A percentile compares a stretch with the other conserved stretches of the same genome.
Conservation (phyloP, 305 asterid genomes). For the Solanum aculeatissimum region DNA sequence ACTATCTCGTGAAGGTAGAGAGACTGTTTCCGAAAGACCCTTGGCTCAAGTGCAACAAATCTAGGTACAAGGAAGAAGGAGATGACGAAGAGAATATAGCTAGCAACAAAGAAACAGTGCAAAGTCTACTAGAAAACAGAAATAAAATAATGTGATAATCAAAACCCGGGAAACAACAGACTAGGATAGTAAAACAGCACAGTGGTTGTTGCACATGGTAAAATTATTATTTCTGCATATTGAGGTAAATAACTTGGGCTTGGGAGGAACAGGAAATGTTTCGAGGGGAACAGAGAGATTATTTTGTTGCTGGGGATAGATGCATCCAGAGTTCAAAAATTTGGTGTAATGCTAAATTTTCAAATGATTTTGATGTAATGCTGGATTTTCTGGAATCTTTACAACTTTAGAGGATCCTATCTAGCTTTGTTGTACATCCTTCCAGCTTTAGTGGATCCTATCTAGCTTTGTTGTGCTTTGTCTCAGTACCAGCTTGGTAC, state of each 20-base stretch:
- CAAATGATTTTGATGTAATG: neutral
- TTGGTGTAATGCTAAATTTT: neutral
- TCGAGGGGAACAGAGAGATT: neutral
- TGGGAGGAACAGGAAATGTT: neutral
- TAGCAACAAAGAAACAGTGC: no score
- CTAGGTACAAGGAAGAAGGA: no score
- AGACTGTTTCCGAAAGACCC: no score
- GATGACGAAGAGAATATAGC: no score
- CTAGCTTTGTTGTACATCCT: neutral
- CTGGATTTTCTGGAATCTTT: neutral
- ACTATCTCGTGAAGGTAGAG: no score
- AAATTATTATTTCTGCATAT: neutral
- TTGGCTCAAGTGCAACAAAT: no score
- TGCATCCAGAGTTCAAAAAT: neutral
- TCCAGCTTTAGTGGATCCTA: neutral
- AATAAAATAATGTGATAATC: no score
- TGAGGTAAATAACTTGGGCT: neutral
- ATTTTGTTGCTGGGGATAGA: neutral
- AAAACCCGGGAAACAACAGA: no score
- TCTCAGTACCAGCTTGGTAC: neutral
- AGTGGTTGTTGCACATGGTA: neutral
- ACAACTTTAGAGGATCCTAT: neutral
- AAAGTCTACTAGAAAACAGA: no score
- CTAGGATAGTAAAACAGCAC: no score
- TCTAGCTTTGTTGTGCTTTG: neutral